A percentile compares a stretch with the other conserved stretches of the same genome.
phyloP scores from a whole-genome alignment of 176 grass and related monocot genomes.

The Areca catechu region DNA sequence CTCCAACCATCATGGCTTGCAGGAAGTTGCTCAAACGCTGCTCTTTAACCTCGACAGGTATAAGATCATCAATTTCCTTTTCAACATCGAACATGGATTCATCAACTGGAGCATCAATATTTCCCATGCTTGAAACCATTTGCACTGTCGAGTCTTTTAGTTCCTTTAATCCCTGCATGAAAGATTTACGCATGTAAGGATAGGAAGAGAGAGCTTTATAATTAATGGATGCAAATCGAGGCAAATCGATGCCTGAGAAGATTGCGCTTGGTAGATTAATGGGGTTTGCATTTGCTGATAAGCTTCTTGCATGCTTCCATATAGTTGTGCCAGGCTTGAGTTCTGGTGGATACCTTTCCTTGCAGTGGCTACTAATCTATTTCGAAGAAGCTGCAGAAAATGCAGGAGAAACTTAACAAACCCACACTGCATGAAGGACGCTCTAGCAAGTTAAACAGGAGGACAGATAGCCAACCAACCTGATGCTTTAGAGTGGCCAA shows the following conservation, averaged over 20 bases:
- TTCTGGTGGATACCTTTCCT: constrained; percentile 64
- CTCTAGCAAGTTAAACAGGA: no score
- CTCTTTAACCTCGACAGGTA: constrained; percentile 94
- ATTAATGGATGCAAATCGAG: no score
- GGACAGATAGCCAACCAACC: constrained; percentile 27
- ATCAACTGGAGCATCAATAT: constrained; percentile 79
- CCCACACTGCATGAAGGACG: no score
- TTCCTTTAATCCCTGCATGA: constrained; percentile 55
- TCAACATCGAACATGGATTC: constrained; percentile 77
- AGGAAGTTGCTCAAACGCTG: constrained; percentile 85
- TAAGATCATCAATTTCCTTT: constrained; percentile 90
- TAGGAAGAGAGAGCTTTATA: no score
- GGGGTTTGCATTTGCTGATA: constrained; percentile 94
- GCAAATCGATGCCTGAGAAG: constrained; percentile 24
- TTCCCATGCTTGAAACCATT: constrained; percentile 80
- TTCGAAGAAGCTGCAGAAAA: constrained; percentile 62
- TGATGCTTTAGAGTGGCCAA: constrained; percentile 98
- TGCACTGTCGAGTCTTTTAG: constrained; percentile 84
- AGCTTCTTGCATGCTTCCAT: constrained; percentile 78
- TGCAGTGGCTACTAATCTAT: constrained; percentile 63
- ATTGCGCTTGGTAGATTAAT: constrained; percentile 52
- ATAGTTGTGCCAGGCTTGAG: constrained; percentile 77
- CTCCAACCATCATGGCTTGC: constrained; percentile 67
- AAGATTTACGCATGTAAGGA: no score
- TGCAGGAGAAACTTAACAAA: neutral